phyloP scores from a whole-genome alignment of 108 stramenopile genomes.

The Conticribra weissflogii region DNA sequence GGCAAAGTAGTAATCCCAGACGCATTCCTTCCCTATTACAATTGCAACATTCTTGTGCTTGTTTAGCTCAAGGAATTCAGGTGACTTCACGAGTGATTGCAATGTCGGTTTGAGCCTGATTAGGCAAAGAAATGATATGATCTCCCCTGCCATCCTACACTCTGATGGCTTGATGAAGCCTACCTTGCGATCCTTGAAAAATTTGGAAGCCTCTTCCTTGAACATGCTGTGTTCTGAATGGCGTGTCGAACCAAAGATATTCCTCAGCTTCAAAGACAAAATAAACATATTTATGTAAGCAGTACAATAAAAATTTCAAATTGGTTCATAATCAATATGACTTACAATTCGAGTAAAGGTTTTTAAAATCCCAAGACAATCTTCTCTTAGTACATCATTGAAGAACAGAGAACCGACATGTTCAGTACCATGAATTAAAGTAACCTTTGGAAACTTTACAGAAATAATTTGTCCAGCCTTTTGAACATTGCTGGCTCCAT shows the following conservation, averaged over 20 bases:
- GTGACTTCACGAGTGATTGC: not conserved
- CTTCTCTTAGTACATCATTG: not conserved
- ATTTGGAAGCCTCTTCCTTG: slow-evolving; percentile 4
- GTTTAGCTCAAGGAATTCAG: slow-evolving; percentile 5
- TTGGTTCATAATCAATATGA: too few species aligned
- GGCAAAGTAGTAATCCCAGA: slow-evolving; percentile 9
- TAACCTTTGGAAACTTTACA: slow-evolving; percentile 8
- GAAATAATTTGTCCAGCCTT: slow-evolving; percentile 13
- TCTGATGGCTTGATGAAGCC: slow-evolving; percentile 14
- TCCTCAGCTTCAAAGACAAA: not conserved
- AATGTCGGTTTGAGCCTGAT: not conserved
- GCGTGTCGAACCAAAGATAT: not conserved
- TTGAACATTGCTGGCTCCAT: slow-evolving; percentile 21
- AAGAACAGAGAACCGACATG: slow-evolving; percentile 19
- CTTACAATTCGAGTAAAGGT: not conserved
- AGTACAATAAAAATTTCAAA: too few species aligned
- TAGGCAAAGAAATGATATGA: not conserved
- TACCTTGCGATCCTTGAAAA: not conserved
- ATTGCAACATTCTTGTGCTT: not conserved
- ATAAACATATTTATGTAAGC: not conserved
- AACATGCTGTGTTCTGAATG: slow-evolving; percentile 1
- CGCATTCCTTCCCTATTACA: not conserved
- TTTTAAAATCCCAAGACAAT: not conserved
- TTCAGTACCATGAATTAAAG: slow-evolving; percentile 15
- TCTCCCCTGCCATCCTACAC: slow-evolving; percentile 5